A percentile compares a stretch with the other conserved stretches of the same genome.
Conservation (phyloP, 2,329 filamentous ascomycete species). For the Arthrobotrys iridis region DNA sequence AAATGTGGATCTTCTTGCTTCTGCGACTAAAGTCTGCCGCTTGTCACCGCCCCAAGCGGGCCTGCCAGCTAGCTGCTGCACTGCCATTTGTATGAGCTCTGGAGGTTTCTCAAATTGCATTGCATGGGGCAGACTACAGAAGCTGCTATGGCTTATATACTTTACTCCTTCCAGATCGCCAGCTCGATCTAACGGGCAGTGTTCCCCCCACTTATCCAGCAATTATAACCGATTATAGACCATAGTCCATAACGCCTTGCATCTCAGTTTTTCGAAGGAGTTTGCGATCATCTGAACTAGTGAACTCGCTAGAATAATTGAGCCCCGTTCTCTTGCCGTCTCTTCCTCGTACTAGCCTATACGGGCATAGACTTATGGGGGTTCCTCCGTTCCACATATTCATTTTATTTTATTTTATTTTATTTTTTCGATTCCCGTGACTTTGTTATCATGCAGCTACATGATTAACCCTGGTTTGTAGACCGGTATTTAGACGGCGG, state of each 20-base stretch:
- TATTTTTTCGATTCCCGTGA: conserved; percentile 28
- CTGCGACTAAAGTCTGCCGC: conserved; percentile 19
- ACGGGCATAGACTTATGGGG: background rate
- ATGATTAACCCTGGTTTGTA: conserved; percentile 1
- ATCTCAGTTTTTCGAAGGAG: background rate
- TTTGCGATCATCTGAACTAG: background rate
- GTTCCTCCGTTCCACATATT: conserved; percentile 3
- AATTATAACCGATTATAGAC: conserved; percentile 9
- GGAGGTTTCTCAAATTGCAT: conserved; percentile 10
- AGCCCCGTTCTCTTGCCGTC: background rate
- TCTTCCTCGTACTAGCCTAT: background rate
- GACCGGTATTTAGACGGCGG: conserved; percentile 18
- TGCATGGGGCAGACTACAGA: conserved; percentile 16
- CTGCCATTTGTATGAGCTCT: conserved; percentile 41
- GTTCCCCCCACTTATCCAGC: background rate
- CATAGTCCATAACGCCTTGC: background rate
- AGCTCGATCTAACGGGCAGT: conserved; percentile 14
- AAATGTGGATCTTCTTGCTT: background rate
- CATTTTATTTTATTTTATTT: no score
- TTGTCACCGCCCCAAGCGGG: conserved; percentile 13
- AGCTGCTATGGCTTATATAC: background rate
- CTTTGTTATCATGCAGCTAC: conserved; percentile 38
- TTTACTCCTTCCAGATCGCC: conserved; percentile 27
- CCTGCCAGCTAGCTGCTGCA: conserved; percentile 12
- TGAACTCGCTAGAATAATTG: background rate